Evolutionary conservation across 106 monocot genomes (phyloP).

Genomic region (Dendrobium chrysotoxum): DNA sequence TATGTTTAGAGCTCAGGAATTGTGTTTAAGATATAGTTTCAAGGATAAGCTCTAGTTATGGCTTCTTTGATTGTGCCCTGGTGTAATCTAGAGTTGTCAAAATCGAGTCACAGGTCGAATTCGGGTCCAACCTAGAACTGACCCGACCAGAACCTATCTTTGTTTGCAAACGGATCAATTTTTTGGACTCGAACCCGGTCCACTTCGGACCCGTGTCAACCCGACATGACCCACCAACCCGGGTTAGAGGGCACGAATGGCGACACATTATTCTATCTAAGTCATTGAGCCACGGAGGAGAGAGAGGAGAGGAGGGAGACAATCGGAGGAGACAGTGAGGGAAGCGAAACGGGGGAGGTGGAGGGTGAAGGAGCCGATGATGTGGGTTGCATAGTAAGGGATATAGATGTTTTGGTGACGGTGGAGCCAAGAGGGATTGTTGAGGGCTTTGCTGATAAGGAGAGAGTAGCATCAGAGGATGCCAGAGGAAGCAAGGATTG

Average conservation of each 20-base stretch:
- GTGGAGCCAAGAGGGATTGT: conserved; percentile 34
- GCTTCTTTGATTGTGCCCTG: no score
- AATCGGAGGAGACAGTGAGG: conserved; percentile 40
- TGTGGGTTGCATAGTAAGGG: conserved; percentile 76
- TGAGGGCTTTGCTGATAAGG: conserved; percentile 37
- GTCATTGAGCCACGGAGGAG: conserved; percentile 41
- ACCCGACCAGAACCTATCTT: no score
- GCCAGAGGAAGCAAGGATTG: conserved; percentile 35
- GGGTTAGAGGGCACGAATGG: conserved; percentile 56
- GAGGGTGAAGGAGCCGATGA: conserved; percentile 75
- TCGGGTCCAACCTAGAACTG: no score
- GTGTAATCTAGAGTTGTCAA: no score
- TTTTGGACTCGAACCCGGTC: no score
- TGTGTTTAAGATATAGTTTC: no score
- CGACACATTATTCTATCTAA: conserved; percentile 73
- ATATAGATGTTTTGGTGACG: conserved; percentile 57
- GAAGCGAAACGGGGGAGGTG: conserved; percentile 24
- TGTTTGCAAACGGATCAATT: no score
- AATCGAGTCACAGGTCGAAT: no score
- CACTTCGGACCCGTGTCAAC: no score
- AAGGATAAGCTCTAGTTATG: no score
- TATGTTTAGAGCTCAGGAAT: no score
- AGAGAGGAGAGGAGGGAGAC: conserved; percentile 34
- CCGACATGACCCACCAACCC: no score
- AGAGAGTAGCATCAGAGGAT: conserved; percentile 42